Base-by-base conservation (phyloP, 306 rosid species). In the Rosa multiflora region DNA sequence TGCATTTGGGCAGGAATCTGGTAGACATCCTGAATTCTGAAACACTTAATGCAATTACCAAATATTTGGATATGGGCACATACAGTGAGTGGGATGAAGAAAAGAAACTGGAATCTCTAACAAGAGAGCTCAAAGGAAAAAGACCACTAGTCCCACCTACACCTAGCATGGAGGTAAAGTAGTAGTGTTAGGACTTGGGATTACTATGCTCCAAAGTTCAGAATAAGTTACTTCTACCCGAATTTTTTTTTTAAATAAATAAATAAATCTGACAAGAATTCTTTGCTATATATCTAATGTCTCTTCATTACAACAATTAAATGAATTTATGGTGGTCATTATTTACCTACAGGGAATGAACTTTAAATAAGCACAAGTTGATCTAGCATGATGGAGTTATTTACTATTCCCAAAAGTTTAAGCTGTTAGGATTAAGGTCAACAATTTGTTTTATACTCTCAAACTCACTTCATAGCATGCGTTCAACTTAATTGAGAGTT, bases 81-180 rank as follows among this genome's bases (percentile, higher is more conserved):
- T 94, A 85, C 67, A 94, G 94, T 85, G 98, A 94, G 80, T 94
- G 98, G 98, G 93, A 90, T 83, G 98, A 94, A 88, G 98, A 90
- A 76, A 92, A 89, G 90, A 94, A 90, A 75, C 85, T 94, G 83
- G 88, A 90, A 51, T 94, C 92, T 86, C 83, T 94, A 77, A 82
- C 93, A 5, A 85, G 85, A 85, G 98, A 94, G 83, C 90, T 94
- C 58, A 94, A 89, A 80, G 98, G 98, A 82, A 94, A 94, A 89
- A 88, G 98, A 73, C 97, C 98, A 3, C 91, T 94, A 20, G 93
- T 94, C 85, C 96, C 98, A 44, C 78, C 75, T 53, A 90, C 26
- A 26, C 26, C 29, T 26, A 26, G 86, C 76, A 90, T 94, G 69
- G 88, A 92, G 94, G 98, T 94, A 72, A 88, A 79, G 32, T 77